Percentiles rank a stretch among this genome's conserved stretches.
phyloP scores from a whole-genome alignment of 805 yeast species.

The Lipomyces sp. region DNA sequence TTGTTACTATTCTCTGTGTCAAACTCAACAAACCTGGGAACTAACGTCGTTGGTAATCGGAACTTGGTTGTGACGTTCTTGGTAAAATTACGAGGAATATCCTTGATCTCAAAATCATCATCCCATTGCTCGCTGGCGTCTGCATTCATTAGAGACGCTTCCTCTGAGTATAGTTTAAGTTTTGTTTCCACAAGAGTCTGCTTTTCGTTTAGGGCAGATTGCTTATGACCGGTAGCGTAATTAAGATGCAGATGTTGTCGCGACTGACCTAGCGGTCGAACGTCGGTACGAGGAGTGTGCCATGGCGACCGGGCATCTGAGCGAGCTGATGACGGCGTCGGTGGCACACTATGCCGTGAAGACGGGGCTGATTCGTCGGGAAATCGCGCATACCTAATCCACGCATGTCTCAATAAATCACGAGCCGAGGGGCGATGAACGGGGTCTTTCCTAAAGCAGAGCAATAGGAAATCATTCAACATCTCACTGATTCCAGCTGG shows the following conservation, averaged over 20 bases:
- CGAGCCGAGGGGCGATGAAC: constrained; percentile 60
- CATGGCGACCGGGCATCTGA: not conserved
- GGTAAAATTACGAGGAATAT: constrained; percentile 5
- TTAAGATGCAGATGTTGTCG: constrained; percentile 11
- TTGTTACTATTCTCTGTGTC: constrained; percentile 12
- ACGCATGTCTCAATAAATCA: constrained; percentile 57
- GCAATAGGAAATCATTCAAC: constrained; percentile 61
- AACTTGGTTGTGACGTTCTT: constrained; percentile 2
- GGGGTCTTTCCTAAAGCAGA: constrained; percentile 76
- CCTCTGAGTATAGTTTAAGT: constrained; percentile 4
- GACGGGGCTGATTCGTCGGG: constrained; percentile 16
- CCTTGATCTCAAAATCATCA: constrained; percentile 18
- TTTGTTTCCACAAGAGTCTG: not conserved
- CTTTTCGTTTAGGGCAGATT: not conserved
- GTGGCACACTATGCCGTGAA: not conserved
- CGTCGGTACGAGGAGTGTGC: not conserved
- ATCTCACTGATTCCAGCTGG: constrained; percentile 51
- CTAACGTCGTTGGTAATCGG: constrained; percentile 5
- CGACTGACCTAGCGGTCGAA: constrained; percentile 14
- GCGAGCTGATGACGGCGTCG: not conserved
- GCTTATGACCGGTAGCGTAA: not conserved
- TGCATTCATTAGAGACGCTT: not conserved
- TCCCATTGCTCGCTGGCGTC: constrained; percentile 21
- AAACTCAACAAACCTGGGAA: constrained; percentile 4
- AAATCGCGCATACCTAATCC: constrained; percentile 24